Evolutionary conservation across 208 protist species (phyloP), one percentile per base, ranked within the genome.

Genomic region (Leishmania arabica): DNA sequence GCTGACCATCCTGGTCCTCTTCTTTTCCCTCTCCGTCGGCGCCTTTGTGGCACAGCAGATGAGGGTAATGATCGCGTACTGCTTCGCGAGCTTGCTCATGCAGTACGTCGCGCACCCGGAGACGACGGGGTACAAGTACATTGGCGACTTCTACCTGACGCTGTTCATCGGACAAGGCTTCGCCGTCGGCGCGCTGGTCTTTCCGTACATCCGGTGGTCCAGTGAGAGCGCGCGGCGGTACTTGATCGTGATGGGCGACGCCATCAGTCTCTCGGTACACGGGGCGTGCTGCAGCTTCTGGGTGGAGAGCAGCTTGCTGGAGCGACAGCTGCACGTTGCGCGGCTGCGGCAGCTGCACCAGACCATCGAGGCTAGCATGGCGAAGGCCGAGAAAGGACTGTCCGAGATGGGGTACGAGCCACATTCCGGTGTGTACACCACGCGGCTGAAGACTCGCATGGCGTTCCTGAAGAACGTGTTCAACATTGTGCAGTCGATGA

Each of bases 131-230:
- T 89, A 90, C 68, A 81, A 80, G 31, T 97, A 91, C 90, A 86
- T 96, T 8, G 85, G 76, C 17, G 86, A 94, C 62, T 97, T 91
- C 80, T 95, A 92, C 83, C 71, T 91, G 66, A 96, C 92, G 17
- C 79, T 96, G 31, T 82, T 96, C 40, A 93, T 96, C 54, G 92
- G 90, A 2, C 87, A 95, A 53, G 87, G 70, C 49, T 93, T 97
- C 58, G 94, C 90, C 70, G 72, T 97, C 42, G 90, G 86, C 15
- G 86, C 94, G 2, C 95, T 96, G 62, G 77, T 97, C 51, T 84
- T 97, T 53, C 94, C 94, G 27, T 95, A 88, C 81, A 95, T 96
- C 70, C 91, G 91, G 62, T 97, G 94, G 92, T 95, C 94, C 4
- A 94, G 90, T 83, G 92, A 95, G 71, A 85, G 91, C 53, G 88